Conservation (phyloP, 179 eudicot genomes). For the Gypsophila paniculata region DNA sequence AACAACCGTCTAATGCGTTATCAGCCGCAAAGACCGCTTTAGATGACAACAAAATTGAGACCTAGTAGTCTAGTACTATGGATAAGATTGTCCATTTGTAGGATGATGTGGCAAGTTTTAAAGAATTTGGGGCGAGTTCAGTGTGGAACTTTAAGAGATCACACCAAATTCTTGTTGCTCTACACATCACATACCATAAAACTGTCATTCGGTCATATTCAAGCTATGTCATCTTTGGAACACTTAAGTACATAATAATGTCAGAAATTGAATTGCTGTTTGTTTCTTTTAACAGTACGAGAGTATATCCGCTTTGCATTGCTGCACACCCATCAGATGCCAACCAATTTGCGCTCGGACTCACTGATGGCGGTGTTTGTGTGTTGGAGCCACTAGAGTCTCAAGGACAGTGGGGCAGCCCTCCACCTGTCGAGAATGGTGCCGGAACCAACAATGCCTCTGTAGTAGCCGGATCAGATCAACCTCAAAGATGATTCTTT, state of each 20-base stretch:
- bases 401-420: constrained; percentile 52
- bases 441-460: constrained; percentile 37
- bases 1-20: too few species aligned
- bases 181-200: not conserved
- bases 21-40: not conserved
- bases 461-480: constrained; percentile 32
- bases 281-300: constrained; percentile 30
- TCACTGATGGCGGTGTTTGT: constrained; percentile 48
- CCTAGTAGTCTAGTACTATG: not conserved
- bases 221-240: not conserved
- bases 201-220: not conserved
- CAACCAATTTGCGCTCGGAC: constrained; percentile 54
- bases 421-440: constrained; percentile 37
- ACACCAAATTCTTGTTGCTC: not conserved
- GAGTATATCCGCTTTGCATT: constrained; percentile 44
- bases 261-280: constrained; percentile 13
- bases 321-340: constrained; percentile 57
- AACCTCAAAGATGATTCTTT: constrained; percentile 38
- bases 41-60: not conserved
- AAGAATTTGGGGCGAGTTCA: not conserved
- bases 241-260: not conserved
- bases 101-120: not conserved
- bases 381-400: constrained; percentile 51
- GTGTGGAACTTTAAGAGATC: not conserved
- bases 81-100: not conserved